phyloP scores from a whole-genome alignment of 1,284 basidiomycete species.

The Vanrija pseudolonga region DNA sequence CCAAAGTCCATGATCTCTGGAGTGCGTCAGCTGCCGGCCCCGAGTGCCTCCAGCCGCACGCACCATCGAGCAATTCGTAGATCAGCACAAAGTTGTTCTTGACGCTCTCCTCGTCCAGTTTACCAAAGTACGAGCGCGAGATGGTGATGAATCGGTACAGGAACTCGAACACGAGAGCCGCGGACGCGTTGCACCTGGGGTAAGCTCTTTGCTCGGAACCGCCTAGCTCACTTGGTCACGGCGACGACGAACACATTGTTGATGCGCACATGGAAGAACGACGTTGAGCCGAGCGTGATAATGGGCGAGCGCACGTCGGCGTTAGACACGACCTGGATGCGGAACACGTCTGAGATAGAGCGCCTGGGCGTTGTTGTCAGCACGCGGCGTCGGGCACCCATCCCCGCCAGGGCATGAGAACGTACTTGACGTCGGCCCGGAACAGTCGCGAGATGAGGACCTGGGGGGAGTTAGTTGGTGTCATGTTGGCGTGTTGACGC shows the following conservation, averaged over 20 bases:
- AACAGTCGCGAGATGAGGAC: constrained; percentile 91
- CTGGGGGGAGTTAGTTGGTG: constrained; percentile 52
- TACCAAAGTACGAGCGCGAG: constrained; percentile 91
- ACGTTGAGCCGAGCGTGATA: constrained; percentile 93
- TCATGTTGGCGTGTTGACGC: neutral
- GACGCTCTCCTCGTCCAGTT: constrained; percentile 93
- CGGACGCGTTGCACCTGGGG: constrained; percentile 88
- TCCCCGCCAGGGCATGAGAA: constrained; percentile 13
- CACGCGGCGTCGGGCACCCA: neutral
- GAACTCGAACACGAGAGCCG: constrained; percentile 96
- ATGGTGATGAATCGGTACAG: constrained; percentile 94
- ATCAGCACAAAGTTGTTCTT: constrained; percentile 99
- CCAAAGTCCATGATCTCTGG: constrained; percentile 97
- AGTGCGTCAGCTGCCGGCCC: neutral
- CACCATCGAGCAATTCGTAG: constrained; percentile 92
- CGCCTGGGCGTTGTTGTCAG: constrained; percentile 58
- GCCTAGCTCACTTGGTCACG: constrained; percentile 77
- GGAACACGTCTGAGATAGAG: constrained; percentile 94
- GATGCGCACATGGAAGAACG: constrained; percentile 93
- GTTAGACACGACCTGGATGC: constrained; percentile 97
- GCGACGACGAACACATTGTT: constrained; percentile 94
- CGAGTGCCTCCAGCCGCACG: constrained; percentile 19
- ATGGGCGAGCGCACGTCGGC: constrained; percentile 95
- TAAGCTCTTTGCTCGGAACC: neutral
- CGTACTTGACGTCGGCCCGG: constrained; percentile 88